phyloP scores from a whole-genome alignment of 306 rosid genomes.

The Gynostemma pentaphyllum region DNA sequence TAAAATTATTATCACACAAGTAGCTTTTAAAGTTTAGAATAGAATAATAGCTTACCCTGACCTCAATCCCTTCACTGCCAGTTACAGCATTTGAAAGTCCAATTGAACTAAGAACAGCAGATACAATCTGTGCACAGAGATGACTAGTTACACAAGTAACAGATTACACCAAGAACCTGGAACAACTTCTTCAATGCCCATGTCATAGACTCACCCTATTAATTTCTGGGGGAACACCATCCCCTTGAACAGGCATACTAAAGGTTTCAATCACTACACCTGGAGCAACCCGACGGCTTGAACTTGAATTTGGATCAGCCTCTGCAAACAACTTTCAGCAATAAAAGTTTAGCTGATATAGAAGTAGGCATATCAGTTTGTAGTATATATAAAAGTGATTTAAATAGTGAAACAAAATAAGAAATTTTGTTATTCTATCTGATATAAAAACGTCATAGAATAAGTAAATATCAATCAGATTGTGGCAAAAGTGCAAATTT shows the following conservation, averaged over 20 bases:
- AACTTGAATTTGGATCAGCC: constrained; percentile 62
- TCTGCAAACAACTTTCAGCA: constrained; percentile 32
- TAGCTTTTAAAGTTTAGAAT: background rate
- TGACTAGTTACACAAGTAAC: background rate
- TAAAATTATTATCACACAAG: too few species aligned
- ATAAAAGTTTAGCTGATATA: constrained; percentile 3
- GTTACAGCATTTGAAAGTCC: constrained; percentile 51
- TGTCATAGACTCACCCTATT: constrained; percentile 45
- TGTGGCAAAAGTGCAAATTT: background rate
- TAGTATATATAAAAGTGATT: background rate
- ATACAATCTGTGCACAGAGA: constrained; percentile 45
- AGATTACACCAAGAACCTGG: background rate
- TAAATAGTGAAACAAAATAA: background rate
- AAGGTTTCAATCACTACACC: constrained; percentile 87
- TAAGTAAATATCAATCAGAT: background rate
- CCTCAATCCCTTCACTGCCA: constrained; percentile 57
- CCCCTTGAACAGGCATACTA: constrained; percentile 77
- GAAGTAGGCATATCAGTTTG: background rate
- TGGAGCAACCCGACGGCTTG: constrained; percentile 68
- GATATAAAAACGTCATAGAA: background rate
- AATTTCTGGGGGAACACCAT: constrained; percentile 62
- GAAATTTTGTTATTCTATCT: background rate
- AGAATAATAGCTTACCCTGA: constrained; percentile 44
- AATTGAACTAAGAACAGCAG: constrained; percentile 82
- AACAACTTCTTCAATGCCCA: background rate